Evolutionary conservation across 2,329 filamentous ascomycete species (phyloP), one percentile per base, ranked within the genome.

Genomic region (Alternaria burnsii): DNA sequence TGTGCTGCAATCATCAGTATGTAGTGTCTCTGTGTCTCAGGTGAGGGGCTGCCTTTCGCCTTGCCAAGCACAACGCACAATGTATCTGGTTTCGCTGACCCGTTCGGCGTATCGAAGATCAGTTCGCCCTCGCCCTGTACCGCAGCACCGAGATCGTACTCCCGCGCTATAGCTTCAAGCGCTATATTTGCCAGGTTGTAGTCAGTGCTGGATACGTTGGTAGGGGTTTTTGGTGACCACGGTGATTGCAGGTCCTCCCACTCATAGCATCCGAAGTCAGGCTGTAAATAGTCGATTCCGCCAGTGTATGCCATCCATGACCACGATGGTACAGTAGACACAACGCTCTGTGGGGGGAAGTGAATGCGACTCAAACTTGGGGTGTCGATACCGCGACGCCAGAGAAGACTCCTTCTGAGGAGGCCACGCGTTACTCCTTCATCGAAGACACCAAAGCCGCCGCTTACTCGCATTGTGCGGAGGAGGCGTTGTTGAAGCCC

Each of bases 401-500:
- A 65, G 0, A 65, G 36, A 5, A 65, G 53, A 16, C 59, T 65
- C 10, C 62, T n/a, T 5, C 59, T 22, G 12, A 65, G 56, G 5
- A 68, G 41, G 1, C 69, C 67, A 6, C 12, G 40, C 4, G 14
- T 40, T 0, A 60, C 59, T 6, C 28, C 20, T 16, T 59, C 52
- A 18, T 76, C 69, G 14, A 80, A 75, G 1, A 79, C 40, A 0
- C 79, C 78, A 32, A 68, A 78, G 0, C 68, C 73, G 3, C 75
- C 78, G 1, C 41, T 52, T 0, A 71, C 64, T 0, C 59, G 34
- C 9, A 79, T 62, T 0, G 64, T 63, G 0, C 42, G 24, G 0
- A 73, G 57, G 2, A 80, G 65, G 0, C 77, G 68, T n/a, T 69
- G 70, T 40, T 79, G 67, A 0, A 80, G 62, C 0, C 76, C 77